phyloP scores from a whole-genome alignment of 495 filamentous ascomycete species.

The Neurospora sp. region DNA sequence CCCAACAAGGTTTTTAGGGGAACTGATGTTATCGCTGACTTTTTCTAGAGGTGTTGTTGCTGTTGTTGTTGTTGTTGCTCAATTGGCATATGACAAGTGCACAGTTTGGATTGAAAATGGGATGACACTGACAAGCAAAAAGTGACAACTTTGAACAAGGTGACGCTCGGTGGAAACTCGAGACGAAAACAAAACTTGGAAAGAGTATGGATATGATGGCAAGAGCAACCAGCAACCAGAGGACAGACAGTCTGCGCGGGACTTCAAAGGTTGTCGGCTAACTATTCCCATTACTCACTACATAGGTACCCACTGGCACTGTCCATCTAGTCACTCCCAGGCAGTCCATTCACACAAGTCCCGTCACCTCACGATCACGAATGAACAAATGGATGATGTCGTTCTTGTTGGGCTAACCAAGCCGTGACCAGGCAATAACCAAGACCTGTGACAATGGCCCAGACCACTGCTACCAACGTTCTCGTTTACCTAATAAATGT shows the following conservation, averaged over 20 bases:
- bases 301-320: neutral
- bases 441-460: neutral
- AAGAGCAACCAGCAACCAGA: neutral
- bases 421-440: neutral
- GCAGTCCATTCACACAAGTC: neutral
- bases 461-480: neutral
- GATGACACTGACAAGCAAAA: neutral
- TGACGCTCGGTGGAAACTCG: neutral
- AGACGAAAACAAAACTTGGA: neutral
- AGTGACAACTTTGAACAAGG: neutral
- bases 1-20: neutral
- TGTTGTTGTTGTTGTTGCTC: neutral
- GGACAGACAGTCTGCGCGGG: neutral
- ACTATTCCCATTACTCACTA: neutral
- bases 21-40: neutral
- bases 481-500: neutral
- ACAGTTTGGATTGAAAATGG: neutral
- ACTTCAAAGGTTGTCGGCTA: neutral
- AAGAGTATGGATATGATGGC: neutral
- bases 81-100: neutral
- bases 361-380: neutral
- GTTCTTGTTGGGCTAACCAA: neutral
- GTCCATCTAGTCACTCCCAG: neutral
- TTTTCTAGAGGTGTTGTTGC: neutral
- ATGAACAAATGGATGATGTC: neutral